Evolutionary conservation across 2,329 filamentous ascomycete genomes (phyloP), one percentile per base, ranked within the genome.

Genomic region (Cladosporium austrohemisphaericum): DNA sequence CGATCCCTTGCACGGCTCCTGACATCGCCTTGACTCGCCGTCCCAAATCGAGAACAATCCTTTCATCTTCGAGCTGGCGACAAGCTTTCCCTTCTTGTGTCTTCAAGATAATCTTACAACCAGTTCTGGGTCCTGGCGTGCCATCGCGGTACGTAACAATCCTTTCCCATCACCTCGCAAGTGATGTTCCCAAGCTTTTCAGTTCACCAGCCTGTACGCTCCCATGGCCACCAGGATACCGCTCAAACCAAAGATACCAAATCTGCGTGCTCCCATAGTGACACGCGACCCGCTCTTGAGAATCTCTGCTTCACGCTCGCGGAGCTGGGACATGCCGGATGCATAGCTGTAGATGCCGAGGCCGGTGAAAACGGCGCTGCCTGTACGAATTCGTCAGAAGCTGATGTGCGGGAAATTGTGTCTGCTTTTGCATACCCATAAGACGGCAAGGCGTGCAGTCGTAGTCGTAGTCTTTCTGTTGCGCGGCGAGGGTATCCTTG

Each of bases 271-370:
- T 4, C 59, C 57, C 62, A 76, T 65, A 6, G 71, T 69, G 41
- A 74, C 69, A 49, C 65, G 59, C 43, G 65, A 68, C 26, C 67
- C 69, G 54, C 65, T 70, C 41, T 65, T 65, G 29, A 69, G 45
- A 43, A 75, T 74, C 38, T 64, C 63, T 4, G 58, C 57, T 58
- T 73, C 65, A 22, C 70, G 65, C 31, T 69, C 58, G 9, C 60
- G 61, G 19, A 76, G 63, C 47, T 76, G 72, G 13, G 65, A 60
- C 59, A 71, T 71, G 4, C 73, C 73, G 2, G 71, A 72, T 28
- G 68, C 57, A 58, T 73, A 75, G 5, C 68, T 71, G 61, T 72
- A 75, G 19, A 67, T 64, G 48, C 73, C 73, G 40, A 76, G 68
- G 25, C 71, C 71, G 31, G 71, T 61, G 58, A 76, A 76, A 0